Conservation (phyloP, 2,329 filamentous ascomycete species). For the Trichoderma sp. region DNA sequence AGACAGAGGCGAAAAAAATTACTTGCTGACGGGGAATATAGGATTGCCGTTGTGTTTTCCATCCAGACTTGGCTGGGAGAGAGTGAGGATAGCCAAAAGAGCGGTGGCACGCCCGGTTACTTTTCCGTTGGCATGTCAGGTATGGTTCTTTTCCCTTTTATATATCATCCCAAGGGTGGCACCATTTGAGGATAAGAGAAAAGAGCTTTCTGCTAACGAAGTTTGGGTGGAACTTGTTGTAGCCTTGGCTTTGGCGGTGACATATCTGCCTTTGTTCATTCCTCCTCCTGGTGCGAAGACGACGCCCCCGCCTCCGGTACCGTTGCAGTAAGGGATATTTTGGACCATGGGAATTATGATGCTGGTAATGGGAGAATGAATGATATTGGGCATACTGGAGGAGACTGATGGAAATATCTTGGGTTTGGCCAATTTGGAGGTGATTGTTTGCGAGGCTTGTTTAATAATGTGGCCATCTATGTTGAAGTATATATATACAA, state of each 20-base stretch:
- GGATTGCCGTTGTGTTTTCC: constrained; percentile 65
- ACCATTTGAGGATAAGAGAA: not conserved
- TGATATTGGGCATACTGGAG: not conserved
- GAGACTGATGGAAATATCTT: not conserved
- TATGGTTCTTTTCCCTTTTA: constrained; percentile 44
- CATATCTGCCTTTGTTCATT: constrained; percentile 55
- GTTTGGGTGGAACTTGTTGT: not conserved
- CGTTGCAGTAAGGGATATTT: constrained; percentile 28
- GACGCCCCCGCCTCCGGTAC: constrained; percentile 35
- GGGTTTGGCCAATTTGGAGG: not conserved
- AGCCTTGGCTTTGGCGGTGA: constrained; percentile 63
- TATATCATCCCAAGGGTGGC: too few species aligned
- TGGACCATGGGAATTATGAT: not conserved
- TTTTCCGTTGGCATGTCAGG: constrained; percentile 79
- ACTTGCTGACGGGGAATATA: not conserved
- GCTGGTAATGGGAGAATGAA: not conserved
- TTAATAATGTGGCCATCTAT: not conserved
- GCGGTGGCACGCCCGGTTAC: constrained; percentile 64
- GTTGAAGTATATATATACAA: not conserved
- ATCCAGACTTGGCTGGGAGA: constrained; percentile 77
- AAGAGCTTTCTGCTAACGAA: not conserved
- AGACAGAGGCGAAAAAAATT: too few species aligned
- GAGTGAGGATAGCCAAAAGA: constrained; percentile 67
- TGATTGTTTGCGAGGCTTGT: not conserved
- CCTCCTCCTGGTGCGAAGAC: constrained; percentile 43